Evolutionary conservation across 2,329 filamentous ascomycete species (phyloP), one percentile per base, ranked within the genome.

Genomic region (Dactylonectria macrodidyma): DNA sequence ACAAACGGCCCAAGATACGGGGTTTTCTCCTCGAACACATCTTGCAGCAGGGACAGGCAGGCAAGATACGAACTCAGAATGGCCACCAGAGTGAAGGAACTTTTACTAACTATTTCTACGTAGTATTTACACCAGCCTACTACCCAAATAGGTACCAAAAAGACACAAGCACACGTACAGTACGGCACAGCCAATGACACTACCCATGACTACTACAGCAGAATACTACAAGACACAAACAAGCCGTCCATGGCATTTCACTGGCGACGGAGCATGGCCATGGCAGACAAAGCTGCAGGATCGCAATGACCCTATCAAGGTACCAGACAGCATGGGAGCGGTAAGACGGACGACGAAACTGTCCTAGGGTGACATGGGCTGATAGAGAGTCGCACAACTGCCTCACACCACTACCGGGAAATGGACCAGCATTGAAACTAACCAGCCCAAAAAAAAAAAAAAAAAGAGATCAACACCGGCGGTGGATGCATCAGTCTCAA

Each of bases 301-400:
- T 52, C 50, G 50, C 16, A 16, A 34, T 30, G 38, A 9, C 26
- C 50, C 50, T 52, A 52, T 52, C 50, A 34, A 36, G 50, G 30
- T 34, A 52, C 50, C 11, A 30, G 30, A 14, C 22, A 10, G 22
- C 10, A 30, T 12, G 24, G 24, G 24, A 50, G 24, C 58, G 63
- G 63, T 66, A 66, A 66, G 63, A 61, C 58, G 58, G 52, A 26
- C 46, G 30, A 61, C 50, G 52, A 66, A 56, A 60, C 56, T n/a
- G 38, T 19, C 51, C 63, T 48, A 44, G 58, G 36, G 52, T 58
- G 52, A 34, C 46, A 66, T 66, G 64, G 41, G 58, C 58, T 54
- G 64, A 62, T 66, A 52, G 33, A 56, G 46, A 48, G 58, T 51
- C 24, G 62, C 62, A 61, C 64, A 62, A 62, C 58, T 52, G 34